Base-by-base conservation (phyloP, 2,329 filamentous ascomycete species). In the Aspergillus melleus region DNA sequence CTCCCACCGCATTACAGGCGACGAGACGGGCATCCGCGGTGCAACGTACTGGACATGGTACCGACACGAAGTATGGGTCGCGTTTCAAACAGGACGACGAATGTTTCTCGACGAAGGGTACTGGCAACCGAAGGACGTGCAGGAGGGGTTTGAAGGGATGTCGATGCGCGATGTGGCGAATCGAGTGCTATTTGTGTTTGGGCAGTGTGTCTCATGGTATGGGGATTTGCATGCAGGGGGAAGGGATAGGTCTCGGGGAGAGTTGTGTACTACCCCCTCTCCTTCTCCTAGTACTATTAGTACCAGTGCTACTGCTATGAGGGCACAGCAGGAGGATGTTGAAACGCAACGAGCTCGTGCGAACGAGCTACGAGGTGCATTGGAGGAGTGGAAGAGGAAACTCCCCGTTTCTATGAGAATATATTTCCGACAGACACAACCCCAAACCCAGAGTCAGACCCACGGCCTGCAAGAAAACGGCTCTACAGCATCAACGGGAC, bases 31-130 rank as follows among this genome's bases (percentile, higher is more conserved):
- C 1, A 54, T 58, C 12, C 26, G 46, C 14, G 52, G 52, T 8
- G 51, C 56, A n/a, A 42, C 52, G 2, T 58, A 58, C 12, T 58
- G 52, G 57, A 58, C 57, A 9, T 58, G 57, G 57, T 58, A 58
- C 30, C 29, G 57, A 6, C 57, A 54, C 22, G 57, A 58, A 51
- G 39, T 58, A 2, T 58, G 57, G 57, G 57, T 46, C 4, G 57
- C 57, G 2, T 42, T 58, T 20, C 57, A 58, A 6, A 50, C 42
- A 6, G 44, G 52, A 10, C 57, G 51, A n/a, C 51, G 29, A 2
- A 58, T 58, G 57, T 54, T 58, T 16, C 57, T 58, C 1, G 24
- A 44, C 14, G 57, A 58, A 12, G 32, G 2, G 2, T 58, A 58
- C 51, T 58, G 57, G 57, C 3, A 30, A 24, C 57, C 57, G 9